Conservation (phyloP, 805 yeast species). For the Kodamaea kaohsiungensis region DNA sequence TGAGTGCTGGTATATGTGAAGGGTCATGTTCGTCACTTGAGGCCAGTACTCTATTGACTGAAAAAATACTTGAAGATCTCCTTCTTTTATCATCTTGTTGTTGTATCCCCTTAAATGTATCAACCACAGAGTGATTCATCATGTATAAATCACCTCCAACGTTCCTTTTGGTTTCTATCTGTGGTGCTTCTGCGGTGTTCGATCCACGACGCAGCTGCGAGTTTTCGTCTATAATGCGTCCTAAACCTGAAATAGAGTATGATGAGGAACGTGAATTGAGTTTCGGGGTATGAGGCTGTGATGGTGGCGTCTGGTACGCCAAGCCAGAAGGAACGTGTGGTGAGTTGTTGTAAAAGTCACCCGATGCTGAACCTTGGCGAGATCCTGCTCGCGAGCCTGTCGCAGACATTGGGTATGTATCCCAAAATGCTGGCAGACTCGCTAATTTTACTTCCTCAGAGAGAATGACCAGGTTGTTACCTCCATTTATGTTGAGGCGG, state of each 20-base stretch:
- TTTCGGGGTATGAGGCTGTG: slow-evolving; percentile 3
- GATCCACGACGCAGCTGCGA: slow-evolving; percentile 19
- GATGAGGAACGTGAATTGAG: slow-evolving; percentile 17
- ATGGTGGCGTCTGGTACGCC: slow-evolving; percentile 7
- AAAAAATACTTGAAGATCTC: slow-evolving; percentile 29
- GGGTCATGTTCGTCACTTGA: slow-evolving; percentile 7
- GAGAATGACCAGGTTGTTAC: slow-evolving; percentile 31
- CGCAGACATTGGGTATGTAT: not conserved
- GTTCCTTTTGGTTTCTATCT: slow-evolving; percentile 45
- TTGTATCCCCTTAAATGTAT: slow-evolving; percentile 45
- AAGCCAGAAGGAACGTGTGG: slow-evolving; percentile 4
- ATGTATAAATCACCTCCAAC: slow-evolving; percentile 47
- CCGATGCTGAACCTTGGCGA: not conserved
- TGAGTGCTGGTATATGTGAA: not conserved
- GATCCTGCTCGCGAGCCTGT: not conserved
- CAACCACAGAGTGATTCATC: slow-evolving; percentile 42
- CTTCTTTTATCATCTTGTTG: slow-evolving; percentile 42
- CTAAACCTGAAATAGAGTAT: slow-evolving; percentile 23
- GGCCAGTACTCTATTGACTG: slow-evolving; percentile 10
- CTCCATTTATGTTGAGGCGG: slow-evolving; percentile 3
- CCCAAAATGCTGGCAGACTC: not conserved
- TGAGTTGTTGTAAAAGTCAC: not conserved
- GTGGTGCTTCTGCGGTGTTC: slow-evolving; percentile 36
- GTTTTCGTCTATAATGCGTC: slow-evolving; percentile 8
- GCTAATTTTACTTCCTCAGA: slow-evolving; percentile 24